Base-by-base conservation (phyloP, 352 stramenopile species). In the Pythium utonaiense region DNA sequence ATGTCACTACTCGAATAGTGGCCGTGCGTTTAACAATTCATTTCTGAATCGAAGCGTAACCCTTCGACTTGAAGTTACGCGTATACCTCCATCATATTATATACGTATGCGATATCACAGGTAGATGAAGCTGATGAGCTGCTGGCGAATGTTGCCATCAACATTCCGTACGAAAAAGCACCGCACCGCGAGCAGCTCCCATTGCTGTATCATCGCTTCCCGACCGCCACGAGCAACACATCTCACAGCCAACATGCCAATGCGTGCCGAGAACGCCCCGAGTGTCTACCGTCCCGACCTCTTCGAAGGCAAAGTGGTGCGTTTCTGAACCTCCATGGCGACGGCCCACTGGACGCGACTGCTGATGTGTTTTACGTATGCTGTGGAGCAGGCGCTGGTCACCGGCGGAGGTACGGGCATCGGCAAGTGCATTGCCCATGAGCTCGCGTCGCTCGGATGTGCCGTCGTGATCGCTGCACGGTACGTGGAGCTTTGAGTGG, bases 331-430 rank as follows among this genome's bases (percentile, higher is more conserved):
- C 16, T 21, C 47, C 30, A 33, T 19, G 16, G 17, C 17, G 49
- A 54, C 21, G 6, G 52, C 31, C n/a, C 27, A 30, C 17, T 17
- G 31, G 28, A 24, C 7, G n/a, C n/a, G n/a, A n/a, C n/a, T n/a
- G n/a, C n/a, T n/a, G n/a, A n/a, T n/a, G 19, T 48, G 31, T 33
- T 53, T 19, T 22, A 24, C 33, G 3, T 9, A 25, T 45, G 28
- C 42, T 68, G 31, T 53, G 24, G 45, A n/a, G 22, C 22, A 88
- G 76, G 85, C 84, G n/a, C 70, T 96, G 14, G 86, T 96, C 27
- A 96, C 88, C 6, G 88, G 88, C 13, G 88, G 88, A 10, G 85
- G 88, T 19, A 96, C 88, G 14, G 88, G 88, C 54, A 95, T 96
- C 50, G 88, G 88, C 38, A 85, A 83, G 30, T 89, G 74, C 55